Evolutionary conservation across 306 rosid species (phyloP).

Genomic region (Sphenostylis stenocarpa): DNA sequence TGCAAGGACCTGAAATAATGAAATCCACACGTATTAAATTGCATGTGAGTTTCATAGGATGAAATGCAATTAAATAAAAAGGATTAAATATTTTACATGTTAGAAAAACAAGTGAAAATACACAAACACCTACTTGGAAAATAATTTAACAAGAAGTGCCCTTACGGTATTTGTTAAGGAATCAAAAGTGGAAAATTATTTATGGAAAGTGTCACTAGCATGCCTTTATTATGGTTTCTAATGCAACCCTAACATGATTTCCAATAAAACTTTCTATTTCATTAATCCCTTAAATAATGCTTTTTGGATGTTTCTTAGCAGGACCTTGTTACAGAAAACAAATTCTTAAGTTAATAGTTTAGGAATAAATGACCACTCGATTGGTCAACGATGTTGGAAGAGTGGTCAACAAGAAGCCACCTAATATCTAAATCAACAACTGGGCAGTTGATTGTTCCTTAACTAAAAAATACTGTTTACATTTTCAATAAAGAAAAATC

Average conservation of each 20-base stretch:
- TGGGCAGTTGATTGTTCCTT: neutral
- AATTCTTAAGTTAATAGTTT: neutral
- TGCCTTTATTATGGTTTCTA: neutral
- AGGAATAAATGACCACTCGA: neutral
- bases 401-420: neutral
- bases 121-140: constrained; percentile 20
- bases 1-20: constrained; percentile 77
- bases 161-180: neutral
- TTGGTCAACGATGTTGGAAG: neutral
- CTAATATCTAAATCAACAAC: neutral
- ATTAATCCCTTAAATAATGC: neutral
- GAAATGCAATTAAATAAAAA: neutral
- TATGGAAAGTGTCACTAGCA: neutral
- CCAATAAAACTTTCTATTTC: neutral
- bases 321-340: neutral
- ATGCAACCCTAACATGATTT: constrained; percentile 1
- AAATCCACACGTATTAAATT: constrained; percentile 28
- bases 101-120: constrained; percentile 24
- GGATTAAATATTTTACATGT: neutral
- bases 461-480: neutral
- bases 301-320: neutral
- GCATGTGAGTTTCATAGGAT: neutral
- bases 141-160: neutral
- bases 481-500: neutral
- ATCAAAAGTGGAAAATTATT: neutral